A percentile compares a stretch with the other conserved stretches of the same genome.
These are phyloP conservation scores for Fusarium bulbicola DNA, from an alignment of 2,329 filamentous ascomycete genomes.

Conservation along the genomic window DNA sequence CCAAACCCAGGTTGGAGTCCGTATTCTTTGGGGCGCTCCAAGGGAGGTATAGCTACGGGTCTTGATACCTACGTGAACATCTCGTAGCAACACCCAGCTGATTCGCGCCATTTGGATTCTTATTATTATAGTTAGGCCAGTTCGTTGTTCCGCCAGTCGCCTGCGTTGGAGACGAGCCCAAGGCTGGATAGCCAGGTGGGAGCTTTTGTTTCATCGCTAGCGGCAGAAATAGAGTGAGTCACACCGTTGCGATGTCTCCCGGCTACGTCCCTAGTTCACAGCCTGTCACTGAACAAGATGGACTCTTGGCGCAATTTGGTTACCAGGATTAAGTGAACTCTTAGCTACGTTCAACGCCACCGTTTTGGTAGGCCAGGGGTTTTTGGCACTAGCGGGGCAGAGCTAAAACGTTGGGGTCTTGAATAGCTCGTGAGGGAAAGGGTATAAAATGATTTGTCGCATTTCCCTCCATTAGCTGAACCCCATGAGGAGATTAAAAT, in stretches of 20 bases:
- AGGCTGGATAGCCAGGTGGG: accelerated
- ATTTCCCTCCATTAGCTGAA: background rate
- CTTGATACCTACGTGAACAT: background rate
- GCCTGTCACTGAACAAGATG: background rate
- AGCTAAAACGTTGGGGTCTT: background rate
- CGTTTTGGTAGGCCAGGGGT: background rate
- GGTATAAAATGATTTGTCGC: background rate
- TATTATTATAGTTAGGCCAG: accelerated
- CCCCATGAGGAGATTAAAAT: background rate
- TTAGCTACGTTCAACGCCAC: background rate
- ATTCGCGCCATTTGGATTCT: background rate
- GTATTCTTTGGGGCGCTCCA: no score
- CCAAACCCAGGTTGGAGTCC: accelerated
- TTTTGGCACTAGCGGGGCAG: background rate
- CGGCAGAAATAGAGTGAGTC: background rate
- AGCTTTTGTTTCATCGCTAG: background rate
- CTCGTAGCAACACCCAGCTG: background rate
- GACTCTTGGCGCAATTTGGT: background rate
- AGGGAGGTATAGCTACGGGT: no score
- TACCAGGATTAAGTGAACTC: background rate
- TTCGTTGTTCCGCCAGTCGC: background rate
- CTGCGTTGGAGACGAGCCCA: background rate
- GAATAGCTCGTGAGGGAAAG: background rate
- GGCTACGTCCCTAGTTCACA: background rate
- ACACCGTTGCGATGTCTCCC: background rate